Percentiles rank a stretch among this genome's conserved stretches.
Conservation (phyloP, 345 rosid species). For the Eucalyptus erythrocorys region DNA sequence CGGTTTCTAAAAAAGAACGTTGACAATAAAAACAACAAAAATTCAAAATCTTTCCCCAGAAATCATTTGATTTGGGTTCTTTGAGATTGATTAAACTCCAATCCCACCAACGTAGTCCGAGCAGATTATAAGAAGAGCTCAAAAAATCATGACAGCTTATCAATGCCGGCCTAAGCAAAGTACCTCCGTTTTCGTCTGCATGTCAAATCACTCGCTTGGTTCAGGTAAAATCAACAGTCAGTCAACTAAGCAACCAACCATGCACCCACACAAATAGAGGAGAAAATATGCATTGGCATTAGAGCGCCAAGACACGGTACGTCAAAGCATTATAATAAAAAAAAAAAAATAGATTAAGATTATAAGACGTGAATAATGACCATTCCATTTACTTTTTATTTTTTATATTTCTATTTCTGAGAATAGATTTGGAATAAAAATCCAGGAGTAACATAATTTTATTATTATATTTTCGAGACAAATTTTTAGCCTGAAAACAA, state of each 20-base stretch:
- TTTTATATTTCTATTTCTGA: accelerated
- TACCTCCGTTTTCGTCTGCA: neutral
- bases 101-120: neutral
- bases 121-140: neutral
- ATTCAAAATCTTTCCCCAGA: neutral
- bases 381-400: no score
- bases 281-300: no score
- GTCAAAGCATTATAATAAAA: no score
- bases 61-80: neutral
- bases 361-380: no score
- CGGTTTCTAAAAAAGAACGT: neutral
- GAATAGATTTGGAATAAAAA: no score
- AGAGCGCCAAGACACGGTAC: no score
- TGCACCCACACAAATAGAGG: neutral
- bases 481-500: no score
- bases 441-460: accelerated
- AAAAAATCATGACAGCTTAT: neutral
- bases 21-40: neutral
- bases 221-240: neutral
- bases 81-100: neutral
- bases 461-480: no score
- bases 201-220: neutral
- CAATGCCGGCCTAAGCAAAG: neutral
- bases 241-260: neutral
- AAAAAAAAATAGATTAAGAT: no score